These are phyloP conservation scores for Collybia sordida DNA, from an alignment of 768 basidiomycete genomes.

Conservation along the genomic window DNA sequence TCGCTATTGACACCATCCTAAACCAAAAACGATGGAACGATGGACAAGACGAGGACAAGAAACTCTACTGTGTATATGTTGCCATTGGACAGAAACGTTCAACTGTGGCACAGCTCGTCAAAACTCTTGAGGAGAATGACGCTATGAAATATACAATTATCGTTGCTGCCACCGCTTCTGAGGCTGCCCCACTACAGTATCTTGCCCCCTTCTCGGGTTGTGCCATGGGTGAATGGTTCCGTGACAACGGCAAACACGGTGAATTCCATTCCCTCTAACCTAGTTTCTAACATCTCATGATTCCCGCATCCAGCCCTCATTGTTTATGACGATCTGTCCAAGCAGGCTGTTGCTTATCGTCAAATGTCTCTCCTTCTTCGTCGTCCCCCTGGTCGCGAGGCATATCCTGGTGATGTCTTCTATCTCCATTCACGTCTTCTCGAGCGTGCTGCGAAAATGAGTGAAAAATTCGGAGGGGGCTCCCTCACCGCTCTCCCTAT, in stretches of 20 bases:
- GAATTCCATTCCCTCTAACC: constrained; percentile 21
- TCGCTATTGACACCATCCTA: constrained; percentile 99
- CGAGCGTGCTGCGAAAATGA: constrained; percentile 99
- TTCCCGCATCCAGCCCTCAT: constrained; percentile 66
- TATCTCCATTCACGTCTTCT: constrained; percentile 99
- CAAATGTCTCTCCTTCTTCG: constrained; percentile 99
- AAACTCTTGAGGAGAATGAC: constrained; percentile 99
- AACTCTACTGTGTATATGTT: constrained; percentile 99
- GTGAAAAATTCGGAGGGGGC: constrained; percentile 97
- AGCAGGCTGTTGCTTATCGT: constrained; percentile 99
- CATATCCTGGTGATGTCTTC: constrained; percentile 99
- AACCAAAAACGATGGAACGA: constrained; percentile 99
- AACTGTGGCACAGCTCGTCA: constrained; percentile 98
- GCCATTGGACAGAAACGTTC: constrained; percentile 99
- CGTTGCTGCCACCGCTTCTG: constrained; percentile 98
- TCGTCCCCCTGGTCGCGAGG: constrained; percentile 99
- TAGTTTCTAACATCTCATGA: too few species aligned
- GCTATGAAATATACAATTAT: constrained; percentile 99
- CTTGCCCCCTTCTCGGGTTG: constrained; percentile 99
- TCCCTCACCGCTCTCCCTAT: constrained; percentile 98
- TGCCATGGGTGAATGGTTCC: constrained; percentile 99
- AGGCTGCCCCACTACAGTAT: constrained; percentile 99
- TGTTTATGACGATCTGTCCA: constrained; percentile 99
- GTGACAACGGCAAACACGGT: constrained; percentile 99
- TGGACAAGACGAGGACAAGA: constrained; percentile 93